A percentile compares a stretch with the other conserved stretches of the same genome.
Evolutionary conservation across 257 asterid genomes (phyloP).

Genomic region (Solanum raphanifolium): DNA sequence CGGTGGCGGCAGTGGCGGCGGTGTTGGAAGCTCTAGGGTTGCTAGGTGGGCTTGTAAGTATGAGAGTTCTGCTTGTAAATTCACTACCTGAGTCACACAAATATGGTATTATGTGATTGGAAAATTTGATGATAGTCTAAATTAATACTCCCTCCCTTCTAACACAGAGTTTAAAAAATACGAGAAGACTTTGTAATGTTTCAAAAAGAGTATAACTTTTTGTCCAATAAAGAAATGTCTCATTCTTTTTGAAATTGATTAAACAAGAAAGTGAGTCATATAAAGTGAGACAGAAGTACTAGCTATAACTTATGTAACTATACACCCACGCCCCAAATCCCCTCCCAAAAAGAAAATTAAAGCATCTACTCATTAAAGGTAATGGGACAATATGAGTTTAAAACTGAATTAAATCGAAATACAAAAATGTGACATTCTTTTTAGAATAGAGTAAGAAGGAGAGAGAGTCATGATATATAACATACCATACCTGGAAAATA

Average conservation of each 20-base stretch:
- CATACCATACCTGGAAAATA: neutral
- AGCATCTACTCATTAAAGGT: no score
- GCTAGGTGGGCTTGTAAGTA: slow-evolving; percentile 78
- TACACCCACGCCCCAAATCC: neutral
- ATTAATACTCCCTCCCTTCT: neutral
- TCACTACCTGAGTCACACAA: slow-evolving; percentile 56
- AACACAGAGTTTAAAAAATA: neutral
- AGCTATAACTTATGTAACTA: no score
- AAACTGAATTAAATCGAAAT: no score
- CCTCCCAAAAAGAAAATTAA: neutral
- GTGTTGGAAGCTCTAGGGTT: slow-evolving; percentile 63
- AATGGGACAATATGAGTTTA: neutral
- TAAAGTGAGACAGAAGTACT: no score
- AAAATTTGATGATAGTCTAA: neutral
- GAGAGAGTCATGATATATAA: neutral
- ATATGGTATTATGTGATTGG: neutral
- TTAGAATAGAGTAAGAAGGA: neutral
- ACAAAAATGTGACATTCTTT: neutral
- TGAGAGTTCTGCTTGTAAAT: slow-evolving; percentile 65
- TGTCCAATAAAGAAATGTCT: neutral
- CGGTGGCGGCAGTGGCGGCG: slow-evolving; percentile 29
- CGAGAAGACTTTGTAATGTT: no score
- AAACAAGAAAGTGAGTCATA: neutral
- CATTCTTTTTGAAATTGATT: no score
- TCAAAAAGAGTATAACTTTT: neutral